Evolutionary conservation across 345 rosid genomes (phyloP).

Genomic region (Microcos paniculata): DNA sequence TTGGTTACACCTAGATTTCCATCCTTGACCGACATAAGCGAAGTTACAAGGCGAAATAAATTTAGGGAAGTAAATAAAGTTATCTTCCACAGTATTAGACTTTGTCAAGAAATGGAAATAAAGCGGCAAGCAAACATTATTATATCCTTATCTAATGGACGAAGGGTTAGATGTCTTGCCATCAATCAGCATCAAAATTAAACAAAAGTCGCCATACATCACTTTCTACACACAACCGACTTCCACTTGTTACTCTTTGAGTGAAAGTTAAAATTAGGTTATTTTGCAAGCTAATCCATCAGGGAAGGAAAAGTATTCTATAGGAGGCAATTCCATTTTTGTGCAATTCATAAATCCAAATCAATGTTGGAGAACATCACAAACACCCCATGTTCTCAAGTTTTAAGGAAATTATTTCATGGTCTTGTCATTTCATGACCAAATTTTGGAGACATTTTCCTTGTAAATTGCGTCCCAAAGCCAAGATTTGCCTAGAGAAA

Average conservation of each 20-base stretch:
- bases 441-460: not conserved
- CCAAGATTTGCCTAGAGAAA: not conserved
- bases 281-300: not conserved
- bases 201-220: not conserved
- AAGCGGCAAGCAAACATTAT: not conserved
- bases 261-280: not conserved
- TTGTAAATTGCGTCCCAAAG: not conserved
- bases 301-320: too few species aligned
- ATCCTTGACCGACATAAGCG: not conserved
- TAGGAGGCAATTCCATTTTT: not conserved
- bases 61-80: not conserved
- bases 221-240: not conserved
- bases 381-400: not conserved
- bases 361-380: not conserved
- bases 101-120: not conserved
- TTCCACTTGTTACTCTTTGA: not conserved
- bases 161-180: not conserved
- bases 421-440: not conserved
- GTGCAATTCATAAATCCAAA: not conserved
- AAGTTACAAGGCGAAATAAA: not conserved
- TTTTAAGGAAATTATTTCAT: not conserved
- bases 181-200: slow-evolving; percentile 7
- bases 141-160: not conserved
- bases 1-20: not conserved
- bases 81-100: too few species aligned